These are phyloP conservation scores for Areca catechu DNA, from an alignment of 176 grass and related monocot genomes.

Conservation along the genomic window DNA sequence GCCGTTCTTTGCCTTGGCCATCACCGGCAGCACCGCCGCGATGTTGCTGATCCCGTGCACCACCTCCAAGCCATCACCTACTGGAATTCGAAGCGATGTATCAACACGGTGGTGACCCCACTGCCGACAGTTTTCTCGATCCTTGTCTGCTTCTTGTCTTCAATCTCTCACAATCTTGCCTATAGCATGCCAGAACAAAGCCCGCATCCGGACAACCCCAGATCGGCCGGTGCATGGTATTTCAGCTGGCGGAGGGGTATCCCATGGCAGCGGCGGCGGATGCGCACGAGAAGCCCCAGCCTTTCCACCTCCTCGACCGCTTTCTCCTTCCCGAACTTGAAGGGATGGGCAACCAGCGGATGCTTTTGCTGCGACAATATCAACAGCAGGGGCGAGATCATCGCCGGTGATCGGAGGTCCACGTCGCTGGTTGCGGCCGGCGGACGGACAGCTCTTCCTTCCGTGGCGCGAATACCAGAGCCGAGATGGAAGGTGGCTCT, in stretches of 20 bases:
- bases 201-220: no score
- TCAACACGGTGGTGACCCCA: background rate
- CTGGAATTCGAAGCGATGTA: background rate
- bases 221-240: no score
- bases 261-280: no score
- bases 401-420: background rate
- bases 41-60: background rate
- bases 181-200: no score
- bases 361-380: slow-evolving; percentile 33
- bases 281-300: no score
- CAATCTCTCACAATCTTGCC: no score
- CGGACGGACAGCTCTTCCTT: background rate
- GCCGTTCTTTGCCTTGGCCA: background rate
- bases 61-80: background rate
- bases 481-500: slow-evolving; percentile 3
- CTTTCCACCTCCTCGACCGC: no score
- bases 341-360: slow-evolving; percentile 51
- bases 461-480: background rate
- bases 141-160: no score
- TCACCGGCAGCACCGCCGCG: no score
- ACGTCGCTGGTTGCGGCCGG: background rate
- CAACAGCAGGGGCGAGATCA: slow-evolving; percentile 5
- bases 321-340: slow-evolving; percentile 37
- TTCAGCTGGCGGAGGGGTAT: no score
- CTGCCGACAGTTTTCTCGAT: background rate